These are phyloP conservation scores for Beauveria scarabaeidicola DNA, from an alignment of 2,329 filamentous ascomycete genomes.

Conservation along the genomic window DNA sequence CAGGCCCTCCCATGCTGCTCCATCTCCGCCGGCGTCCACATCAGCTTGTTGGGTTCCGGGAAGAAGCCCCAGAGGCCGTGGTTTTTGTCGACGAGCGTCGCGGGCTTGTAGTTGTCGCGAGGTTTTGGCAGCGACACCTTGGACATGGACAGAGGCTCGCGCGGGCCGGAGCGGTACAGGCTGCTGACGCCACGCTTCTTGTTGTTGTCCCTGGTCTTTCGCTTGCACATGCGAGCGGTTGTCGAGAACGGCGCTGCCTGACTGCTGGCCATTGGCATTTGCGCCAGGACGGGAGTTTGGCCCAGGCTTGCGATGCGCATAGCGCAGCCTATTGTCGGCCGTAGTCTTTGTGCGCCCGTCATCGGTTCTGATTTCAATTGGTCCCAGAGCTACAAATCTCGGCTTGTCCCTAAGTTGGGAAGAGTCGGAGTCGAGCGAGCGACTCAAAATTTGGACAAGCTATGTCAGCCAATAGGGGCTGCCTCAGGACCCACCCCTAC, in stretches of 20 bases:
- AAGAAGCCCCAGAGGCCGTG: slow-evolving; percentile 96
- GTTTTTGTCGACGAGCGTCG: slow-evolving; percentile 54
- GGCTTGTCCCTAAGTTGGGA: slow-evolving; percentile 3
- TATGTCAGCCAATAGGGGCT: slow-evolving; percentile 6
- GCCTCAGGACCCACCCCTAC: background rate
- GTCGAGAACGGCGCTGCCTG: slow-evolving; percentile 41
- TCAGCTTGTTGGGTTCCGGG: slow-evolving; percentile 55
- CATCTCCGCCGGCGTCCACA: slow-evolving; percentile 65
- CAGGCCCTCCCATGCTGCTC: slow-evolving; percentile 70
- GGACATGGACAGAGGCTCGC: slow-evolving; percentile 65
- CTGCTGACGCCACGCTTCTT: slow-evolving; percentile 73
- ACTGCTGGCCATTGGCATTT: background rate
- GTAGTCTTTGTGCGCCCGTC: slow-evolving; percentile 6
- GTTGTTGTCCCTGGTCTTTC: slow-evolving; percentile 64
- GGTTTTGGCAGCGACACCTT: slow-evolving; percentile 67
- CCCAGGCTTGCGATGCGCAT: background rate
- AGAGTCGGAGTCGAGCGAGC: background rate
- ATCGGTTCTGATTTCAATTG: slow-evolving; percentile 3
- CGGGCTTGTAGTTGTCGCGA: slow-evolving; percentile 48
- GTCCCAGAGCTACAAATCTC: background rate
- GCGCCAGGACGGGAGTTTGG: background rate
- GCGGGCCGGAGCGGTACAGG: slow-evolving; percentile 66
- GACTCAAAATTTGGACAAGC: slow-evolving; percentile 6
- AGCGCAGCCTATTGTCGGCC: slow-evolving; percentile 3
- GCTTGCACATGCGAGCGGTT: slow-evolving; percentile 39